These are phyloP conservation scores for Metarhizium robertsii DNA, from an alignment of 2,329 filamentous ascomycete species.

Conservation along the genomic window DNA sequence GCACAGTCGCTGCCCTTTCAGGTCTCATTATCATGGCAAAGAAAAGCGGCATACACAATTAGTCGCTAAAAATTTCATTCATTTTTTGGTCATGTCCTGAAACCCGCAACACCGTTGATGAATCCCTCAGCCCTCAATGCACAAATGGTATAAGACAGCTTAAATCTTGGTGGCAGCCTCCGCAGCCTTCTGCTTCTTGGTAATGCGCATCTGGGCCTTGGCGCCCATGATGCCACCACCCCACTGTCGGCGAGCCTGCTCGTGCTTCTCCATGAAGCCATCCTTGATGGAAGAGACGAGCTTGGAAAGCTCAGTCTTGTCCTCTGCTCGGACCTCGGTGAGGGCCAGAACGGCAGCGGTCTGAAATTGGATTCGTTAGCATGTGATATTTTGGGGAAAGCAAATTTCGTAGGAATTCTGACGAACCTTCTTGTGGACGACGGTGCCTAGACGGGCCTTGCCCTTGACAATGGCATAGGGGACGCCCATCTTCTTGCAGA, in stretches of 20 bases:
- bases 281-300: constrained; percentile 95
- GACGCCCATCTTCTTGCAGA: constrained; percentile 99
- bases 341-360: constrained; percentile 92
- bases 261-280: constrained; percentile 92
- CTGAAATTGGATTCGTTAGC: constrained; percentile 31
- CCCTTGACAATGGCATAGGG: constrained; percentile 99
- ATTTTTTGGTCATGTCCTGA: constrained; percentile 31
- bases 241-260: constrained; percentile 88
- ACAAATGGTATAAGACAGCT: constrained; percentile 29
- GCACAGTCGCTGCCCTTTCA: background rate
- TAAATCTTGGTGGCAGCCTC: constrained; percentile 98
- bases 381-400: background rate
- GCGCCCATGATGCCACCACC: constrained; percentile 98
- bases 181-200: constrained; percentile 90
- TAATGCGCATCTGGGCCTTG: constrained; percentile 72
- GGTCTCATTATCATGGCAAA: constrained; percentile 3
- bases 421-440: constrained; percentile 96
- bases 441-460: constrained; percentile 97
- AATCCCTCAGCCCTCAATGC: constrained; percentile 29
- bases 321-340: constrained; percentile 94
- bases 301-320: constrained; percentile 98
- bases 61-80: constrained; percentile 30
- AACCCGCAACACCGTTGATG: constrained; percentile 28
- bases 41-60: constrained; percentile 12
- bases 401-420: background rate